Percentiles rank a stretch among this genome's conserved stretches.
phyloP scores from a whole-genome alignment of 192 early-diverging fungal genomes.

The Coemansia sp. region DNA sequence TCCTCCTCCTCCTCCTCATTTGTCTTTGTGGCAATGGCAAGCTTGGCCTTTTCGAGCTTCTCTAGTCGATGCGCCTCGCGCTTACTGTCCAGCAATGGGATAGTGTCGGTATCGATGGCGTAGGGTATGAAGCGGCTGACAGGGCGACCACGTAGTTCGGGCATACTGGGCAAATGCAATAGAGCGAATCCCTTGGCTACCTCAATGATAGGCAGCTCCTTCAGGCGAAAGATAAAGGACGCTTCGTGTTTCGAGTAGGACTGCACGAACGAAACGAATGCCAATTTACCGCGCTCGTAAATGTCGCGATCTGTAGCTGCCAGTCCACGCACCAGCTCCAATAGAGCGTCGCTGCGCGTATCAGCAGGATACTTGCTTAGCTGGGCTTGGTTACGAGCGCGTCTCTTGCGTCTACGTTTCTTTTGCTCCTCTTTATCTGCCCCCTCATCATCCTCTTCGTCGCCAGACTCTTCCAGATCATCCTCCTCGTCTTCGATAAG shows the following conservation, averaged over 20 bases:
- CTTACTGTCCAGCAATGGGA: slow-evolving; percentile 41
- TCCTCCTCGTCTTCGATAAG: slow-evolving; percentile 8
- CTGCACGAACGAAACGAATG: slow-evolving; percentile 89
- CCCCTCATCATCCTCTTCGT: slow-evolving; percentile 12
- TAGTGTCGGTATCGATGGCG: slow-evolving; percentile 41
- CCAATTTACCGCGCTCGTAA: slow-evolving; percentile 72
- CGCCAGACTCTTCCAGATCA: neutral
- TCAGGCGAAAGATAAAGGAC: slow-evolving; percentile 83
- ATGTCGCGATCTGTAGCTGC: slow-evolving; percentile 73
- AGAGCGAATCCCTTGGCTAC: slow-evolving; percentile 82
- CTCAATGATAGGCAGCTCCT: slow-evolving; percentile 75
- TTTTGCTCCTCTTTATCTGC: slow-evolving; percentile 9
- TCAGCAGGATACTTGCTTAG: slow-evolving; percentile 42
- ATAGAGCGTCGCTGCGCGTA: slow-evolving; percentile 52
- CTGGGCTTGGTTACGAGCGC: neutral
- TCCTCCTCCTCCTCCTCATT: neutral
- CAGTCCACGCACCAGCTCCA: slow-evolving; percentile 57
- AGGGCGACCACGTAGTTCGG: slow-evolving; percentile 66
- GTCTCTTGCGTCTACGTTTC: neutral
- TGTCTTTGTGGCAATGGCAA: slow-evolving; percentile 9
- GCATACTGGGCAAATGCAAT: slow-evolving; percentile 88
- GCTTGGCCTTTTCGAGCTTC: slow-evolving; percentile 45
- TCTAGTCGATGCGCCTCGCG: slow-evolving; percentile 52
- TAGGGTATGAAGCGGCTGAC: slow-evolving; percentile 30
- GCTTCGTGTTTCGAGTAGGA: slow-evolving; percentile 95